These are phyloP conservation scores for Chlamydomonas eustigma DNA, from an alignment of 139 green algal genomes.

Conservation along the genomic window DNA sequence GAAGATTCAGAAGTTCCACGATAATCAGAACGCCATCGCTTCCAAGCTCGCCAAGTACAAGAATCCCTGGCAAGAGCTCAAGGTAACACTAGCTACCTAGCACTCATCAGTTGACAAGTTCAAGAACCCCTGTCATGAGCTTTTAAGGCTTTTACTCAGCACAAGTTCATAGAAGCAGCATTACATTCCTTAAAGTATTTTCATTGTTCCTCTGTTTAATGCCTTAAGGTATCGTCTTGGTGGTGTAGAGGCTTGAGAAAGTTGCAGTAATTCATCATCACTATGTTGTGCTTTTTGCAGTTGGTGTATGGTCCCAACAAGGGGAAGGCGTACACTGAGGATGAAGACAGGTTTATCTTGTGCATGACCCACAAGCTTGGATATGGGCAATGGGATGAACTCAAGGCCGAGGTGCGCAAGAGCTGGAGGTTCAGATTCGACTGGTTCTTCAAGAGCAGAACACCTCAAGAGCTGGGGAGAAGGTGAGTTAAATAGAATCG, in stretches of 20 bases:
- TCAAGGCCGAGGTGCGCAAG: constrained; percentile 90
- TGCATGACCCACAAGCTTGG: constrained; percentile 94
- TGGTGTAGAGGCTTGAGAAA: too few relatives aligned
- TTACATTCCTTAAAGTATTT: too few relatives aligned
- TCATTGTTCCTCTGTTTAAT: too few relatives aligned
- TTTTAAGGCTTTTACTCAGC: too few relatives aligned
- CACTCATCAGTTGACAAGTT: too few relatives aligned
- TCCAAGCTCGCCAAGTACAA: constrained; percentile 91
- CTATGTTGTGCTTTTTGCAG: background rate
- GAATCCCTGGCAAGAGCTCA: constrained; percentile 86
- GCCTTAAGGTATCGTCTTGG: too few relatives aligned
- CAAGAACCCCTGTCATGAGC: too few relatives aligned
- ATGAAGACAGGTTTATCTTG: constrained; percentile 98
- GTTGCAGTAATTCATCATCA: too few relatives aligned
- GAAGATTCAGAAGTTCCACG: constrained; percentile 82
- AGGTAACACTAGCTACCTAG: too few relatives aligned
- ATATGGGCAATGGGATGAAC: constrained; percentile 96
- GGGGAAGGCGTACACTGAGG: constrained; percentile 97
- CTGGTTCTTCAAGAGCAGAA: constrained; percentile 99
- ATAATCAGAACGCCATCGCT: constrained; percentile 86
- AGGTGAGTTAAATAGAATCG: constrained; percentile 57
- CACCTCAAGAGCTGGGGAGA: constrained; percentile 61
- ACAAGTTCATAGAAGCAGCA: too few relatives aligned
- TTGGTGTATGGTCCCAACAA: constrained; percentile 93
- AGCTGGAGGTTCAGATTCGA: constrained; percentile 97